These are phyloP conservation scores for Mycena indigotica DNA, from an alignment of 768 basidiomycete genomes.

Conservation along the genomic window DNA sequence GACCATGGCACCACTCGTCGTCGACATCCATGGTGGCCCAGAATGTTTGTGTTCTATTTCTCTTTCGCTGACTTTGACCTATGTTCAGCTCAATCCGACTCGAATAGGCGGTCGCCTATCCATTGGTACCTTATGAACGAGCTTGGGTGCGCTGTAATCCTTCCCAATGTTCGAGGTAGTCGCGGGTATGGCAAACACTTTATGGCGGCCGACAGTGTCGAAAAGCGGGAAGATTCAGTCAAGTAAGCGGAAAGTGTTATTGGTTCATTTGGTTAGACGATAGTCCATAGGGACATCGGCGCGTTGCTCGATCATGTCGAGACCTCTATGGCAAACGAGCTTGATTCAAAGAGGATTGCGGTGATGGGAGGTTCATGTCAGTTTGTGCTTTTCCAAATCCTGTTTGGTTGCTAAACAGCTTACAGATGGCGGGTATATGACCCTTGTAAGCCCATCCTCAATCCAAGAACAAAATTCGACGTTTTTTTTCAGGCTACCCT, in stretches of 20 bases:
- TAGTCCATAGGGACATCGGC: constrained; percentile 36
- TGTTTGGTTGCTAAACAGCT: background rate
- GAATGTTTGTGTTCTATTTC: constrained; percentile 10
- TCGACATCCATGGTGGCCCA: constrained; percentile 45
- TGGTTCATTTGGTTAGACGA: background rate
- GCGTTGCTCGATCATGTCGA: constrained; percentile 39
- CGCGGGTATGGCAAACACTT: constrained; percentile 44
- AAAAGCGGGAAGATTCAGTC: constrained; percentile 46
- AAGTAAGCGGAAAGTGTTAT: constrained; percentile 29
- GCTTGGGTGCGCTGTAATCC: constrained; percentile 41
- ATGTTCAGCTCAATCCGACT: constrained; percentile 11
- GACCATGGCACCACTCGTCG: constrained; percentile 33
- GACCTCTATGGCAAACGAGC: constrained; percentile 33
- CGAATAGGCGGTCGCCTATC: constrained; percentile 24
- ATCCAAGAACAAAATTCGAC: background rate
- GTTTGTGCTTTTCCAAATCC: background rate
- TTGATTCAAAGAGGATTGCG: constrained; percentile 40
- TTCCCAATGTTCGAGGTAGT: constrained; percentile 47
- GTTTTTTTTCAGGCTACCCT: constrained; percentile 36
- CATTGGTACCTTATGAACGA: constrained; percentile 47
- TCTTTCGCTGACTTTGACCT: background rate
- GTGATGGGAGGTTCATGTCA: constrained; percentile 46
- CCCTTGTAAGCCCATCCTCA: constrained; percentile 32
- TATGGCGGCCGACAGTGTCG: constrained; percentile 41
- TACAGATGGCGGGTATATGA: constrained; percentile 46